Conservation (phyloP, 1,284 basidiomycete species). For the Bondarzewia mesenterica region DNA sequence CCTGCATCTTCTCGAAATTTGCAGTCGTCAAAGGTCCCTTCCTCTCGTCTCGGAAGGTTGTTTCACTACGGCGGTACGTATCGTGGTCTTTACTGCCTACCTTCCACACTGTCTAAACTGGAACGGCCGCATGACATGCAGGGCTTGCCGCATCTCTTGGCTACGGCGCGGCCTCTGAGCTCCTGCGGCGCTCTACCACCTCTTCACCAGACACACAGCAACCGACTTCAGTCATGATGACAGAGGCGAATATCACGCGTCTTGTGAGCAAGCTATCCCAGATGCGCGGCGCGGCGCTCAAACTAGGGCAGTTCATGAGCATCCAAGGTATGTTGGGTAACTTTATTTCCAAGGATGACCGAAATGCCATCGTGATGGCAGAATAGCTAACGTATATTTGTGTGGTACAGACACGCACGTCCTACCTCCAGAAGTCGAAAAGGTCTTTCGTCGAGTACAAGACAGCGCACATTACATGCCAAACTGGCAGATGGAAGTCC, state of each 20-base stretch:
- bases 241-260: constrained; percentile 83
- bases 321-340: constrained; percentile 77
- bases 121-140: constrained; percentile 17
- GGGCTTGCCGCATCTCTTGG: constrained; percentile 67
- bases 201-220: constrained; percentile 13
- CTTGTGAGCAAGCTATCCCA: constrained; percentile 88
- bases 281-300: constrained; percentile 96
- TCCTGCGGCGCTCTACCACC: constrained; percentile 25
- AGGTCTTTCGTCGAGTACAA: constrained; percentile 86
- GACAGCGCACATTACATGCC: constrained; percentile 99
- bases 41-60: constrained; percentile 78
- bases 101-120: neutral
- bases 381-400: neutral
- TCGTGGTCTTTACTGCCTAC: neutral
- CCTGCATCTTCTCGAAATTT: constrained; percentile 24
- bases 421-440: constrained; percentile 84
- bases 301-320: constrained; percentile 95
- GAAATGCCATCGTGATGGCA: neutral
- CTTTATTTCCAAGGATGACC: neutral
- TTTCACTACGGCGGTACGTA: constrained; percentile 86
- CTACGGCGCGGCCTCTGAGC: constrained; percentile 57
- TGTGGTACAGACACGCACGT: constrained; percentile 66
- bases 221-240: constrained; percentile 65
- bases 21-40: constrained; percentile 78
- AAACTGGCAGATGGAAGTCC: constrained; percentile 92